Evolutionary conservation across 1,284 basidiomycete genomes (phyloP).

Genomic region (Phlebopus sp.): DNA sequence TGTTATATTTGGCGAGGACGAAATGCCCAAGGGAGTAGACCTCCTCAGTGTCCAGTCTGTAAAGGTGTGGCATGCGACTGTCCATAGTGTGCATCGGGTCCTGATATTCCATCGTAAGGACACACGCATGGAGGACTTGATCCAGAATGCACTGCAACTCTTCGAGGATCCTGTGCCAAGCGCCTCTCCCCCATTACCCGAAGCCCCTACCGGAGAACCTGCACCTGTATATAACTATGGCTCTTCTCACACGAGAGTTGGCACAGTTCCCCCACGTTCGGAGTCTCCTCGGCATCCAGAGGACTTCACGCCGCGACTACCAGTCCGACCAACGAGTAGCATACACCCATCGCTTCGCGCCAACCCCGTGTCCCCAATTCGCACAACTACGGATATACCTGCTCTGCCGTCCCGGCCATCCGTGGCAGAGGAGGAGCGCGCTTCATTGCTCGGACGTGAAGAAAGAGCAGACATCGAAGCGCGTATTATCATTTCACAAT

Average conservation of each 20-base stretch:
- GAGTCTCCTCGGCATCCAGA: slow-evolving; percentile 38
- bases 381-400: slow-evolving; percentile 32
- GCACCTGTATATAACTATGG: slow-evolving; percentile 58
- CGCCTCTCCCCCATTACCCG: slow-evolving; percentile 61
- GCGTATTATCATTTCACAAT: slow-evolving; percentile 14
- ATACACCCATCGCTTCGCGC: slow-evolving; percentile 72
- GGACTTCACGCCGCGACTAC: slow-evolving; percentile 71
- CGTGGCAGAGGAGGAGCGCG: slow-evolving; percentile 11
- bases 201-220: slow-evolving; percentile 61
- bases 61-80: slow-evolving; percentile 52
- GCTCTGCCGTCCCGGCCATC: slow-evolving; percentile 23
- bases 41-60: slow-evolving; percentile 66
- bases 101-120: slow-evolving; percentile 50
- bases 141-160: slow-evolving; percentile 60
- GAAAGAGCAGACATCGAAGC: slow-evolving; percentile 15
- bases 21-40: slow-evolving; percentile 72
- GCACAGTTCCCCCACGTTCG: slow-evolving; percentile 40
- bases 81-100: neutral
- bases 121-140: slow-evolving; percentile 84
- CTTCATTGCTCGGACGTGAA: slow-evolving; percentile 6
- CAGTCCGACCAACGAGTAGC: slow-evolving; percentile 63
- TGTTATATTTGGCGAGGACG: slow-evolving; percentile 89
- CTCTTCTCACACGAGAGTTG: slow-evolving; percentile 61
- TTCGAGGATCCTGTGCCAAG: slow-evolving; percentile 51
- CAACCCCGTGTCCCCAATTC: slow-evolving; percentile 40